Evolutionary conservation across 225 moss, liverwort and hornwort species (phyloP), one percentile per base, ranked within the genome.

Genomic region (Physcomitrellopsis africana): DNA sequence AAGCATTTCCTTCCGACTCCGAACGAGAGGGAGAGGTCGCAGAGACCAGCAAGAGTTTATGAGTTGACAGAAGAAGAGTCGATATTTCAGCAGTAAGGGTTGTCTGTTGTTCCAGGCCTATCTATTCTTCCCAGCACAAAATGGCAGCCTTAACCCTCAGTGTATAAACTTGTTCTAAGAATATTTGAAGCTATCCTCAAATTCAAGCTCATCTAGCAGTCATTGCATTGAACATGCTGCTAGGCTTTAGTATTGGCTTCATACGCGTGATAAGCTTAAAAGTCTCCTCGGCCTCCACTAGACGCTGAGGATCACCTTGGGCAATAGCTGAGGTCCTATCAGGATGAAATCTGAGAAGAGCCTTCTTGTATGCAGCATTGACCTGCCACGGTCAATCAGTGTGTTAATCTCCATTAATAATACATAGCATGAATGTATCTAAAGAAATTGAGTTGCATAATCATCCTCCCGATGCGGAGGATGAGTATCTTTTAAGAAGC

Each of bases 281-380:
- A 24, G 89, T 97, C 82, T 97, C 97, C 74, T 97, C 97, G 59
- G 94, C 97, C 86, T 97, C 90, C 67, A 97, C 97, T 82, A 92
- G 89, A n/a, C 82, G 83, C 70, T 79, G 83, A 42, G 90, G 92
- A 79, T 97, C 94, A 49, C 89, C 94, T 58, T 92, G 84, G 9
- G 86, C 84, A 11, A 77, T 72, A 69, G 91, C 83, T 69, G 89
- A 81, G 18, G 89, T 92, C 48, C 97, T 90, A 80, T 97, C 97
- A 54, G 97, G 97, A 81, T 97, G 97, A 49, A 86, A 97, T 63
- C 90, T 90, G 49, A 94, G 85, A 19, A 97, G 87, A 19, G 97
- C 97, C 58, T 90, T 91, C 82, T 93, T 97, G 73, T 93, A 94
- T 5, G 97, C 94, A 51, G 87, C 91, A 80, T 87, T 92, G 11